These are phyloP conservation scores for Tylopilus rubrobrunneus DNA, from an alignment of 768 basidiomycete species.

Conservation along the genomic window DNA sequence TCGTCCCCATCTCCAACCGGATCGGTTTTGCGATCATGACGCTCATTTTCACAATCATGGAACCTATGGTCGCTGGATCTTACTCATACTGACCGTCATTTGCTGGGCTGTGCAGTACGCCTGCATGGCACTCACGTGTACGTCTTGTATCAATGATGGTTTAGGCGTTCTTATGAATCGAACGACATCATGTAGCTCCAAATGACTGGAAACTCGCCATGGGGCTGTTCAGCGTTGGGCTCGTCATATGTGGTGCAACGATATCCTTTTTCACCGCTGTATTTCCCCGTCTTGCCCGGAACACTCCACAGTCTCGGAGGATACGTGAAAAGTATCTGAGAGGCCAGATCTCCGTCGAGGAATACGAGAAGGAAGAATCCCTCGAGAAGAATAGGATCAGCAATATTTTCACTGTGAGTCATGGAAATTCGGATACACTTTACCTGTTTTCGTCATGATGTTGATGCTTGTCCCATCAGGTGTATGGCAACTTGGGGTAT, in stretches of 20 bases:
- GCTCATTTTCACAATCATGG: constrained; percentile 60
- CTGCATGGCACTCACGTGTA: too few species aligned
- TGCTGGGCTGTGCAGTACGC: too few species aligned
- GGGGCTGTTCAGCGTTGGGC: constrained; percentile 76
- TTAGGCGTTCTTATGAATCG: not conserved
- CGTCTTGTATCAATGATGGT: constrained; percentile 44
- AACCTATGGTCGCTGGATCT: constrained; percentile 70
- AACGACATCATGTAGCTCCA: constrained; percentile 41
- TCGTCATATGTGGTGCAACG: constrained; percentile 75
- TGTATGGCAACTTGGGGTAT: constrained; percentile 75
- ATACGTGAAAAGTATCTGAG: constrained; percentile 29
- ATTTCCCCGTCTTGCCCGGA: constrained; percentile 79
- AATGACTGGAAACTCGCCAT: constrained; percentile 72
- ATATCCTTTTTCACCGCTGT: constrained; percentile 76
- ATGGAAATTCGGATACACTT: constrained; percentile 27
- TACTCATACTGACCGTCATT: constrained; percentile 34
- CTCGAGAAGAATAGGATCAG: too few species aligned
- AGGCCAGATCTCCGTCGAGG: too few species aligned
- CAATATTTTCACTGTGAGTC: too few species aligned
- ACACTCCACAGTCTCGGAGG: constrained; percentile 59
- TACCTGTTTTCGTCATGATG: not conserved
- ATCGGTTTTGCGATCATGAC: constrained; percentile 84
- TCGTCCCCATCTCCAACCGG: constrained; percentile 76
- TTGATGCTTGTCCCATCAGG: constrained; percentile 34
- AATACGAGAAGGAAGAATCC: too few species aligned